Conservation (phyloP, 441 rosid species). For the Gossypium davidsonii region DNA sequence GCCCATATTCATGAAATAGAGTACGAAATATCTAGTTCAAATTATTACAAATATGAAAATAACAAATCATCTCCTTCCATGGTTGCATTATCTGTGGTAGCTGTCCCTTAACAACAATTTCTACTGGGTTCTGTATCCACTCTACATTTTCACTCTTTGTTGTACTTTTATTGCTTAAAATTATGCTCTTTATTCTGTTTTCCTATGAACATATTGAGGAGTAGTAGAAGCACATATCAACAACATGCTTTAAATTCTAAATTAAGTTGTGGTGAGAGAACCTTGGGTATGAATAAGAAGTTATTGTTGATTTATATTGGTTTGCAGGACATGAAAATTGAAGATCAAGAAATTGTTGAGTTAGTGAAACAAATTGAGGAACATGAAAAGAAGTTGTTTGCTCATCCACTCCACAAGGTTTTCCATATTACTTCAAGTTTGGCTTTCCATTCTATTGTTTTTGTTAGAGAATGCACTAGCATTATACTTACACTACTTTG, state of each 20-base stretch:
- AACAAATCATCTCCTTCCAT: background rate
- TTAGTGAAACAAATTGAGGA: slow-evolving; percentile 78
- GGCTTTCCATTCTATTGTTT: background rate
- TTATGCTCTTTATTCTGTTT: background rate
- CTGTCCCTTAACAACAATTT: background rate
- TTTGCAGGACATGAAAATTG: slow-evolving; percentile 89
- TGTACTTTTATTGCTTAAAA: background rate
- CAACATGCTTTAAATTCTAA: background rate
- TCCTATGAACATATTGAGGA: background rate
- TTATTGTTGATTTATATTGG: slow-evolving; percentile 9
- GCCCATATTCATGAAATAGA: background rate
- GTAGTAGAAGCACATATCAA: background rate
- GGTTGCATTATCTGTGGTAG: background rate
- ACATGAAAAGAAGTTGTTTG: slow-evolving; percentile 66
- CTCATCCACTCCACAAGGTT: slow-evolving; percentile 90
- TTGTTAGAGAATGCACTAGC: background rate
- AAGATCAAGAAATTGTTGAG: slow-evolving; percentile 81
- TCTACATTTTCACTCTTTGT: background rate
- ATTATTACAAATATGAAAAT: background rate
- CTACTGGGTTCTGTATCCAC: background rate
- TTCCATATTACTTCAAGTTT: slow-evolving; percentile 18
- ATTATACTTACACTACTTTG: slow-evolving; percentile 7
- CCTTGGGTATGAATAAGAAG: background rate
- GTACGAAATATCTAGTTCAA: background rate
- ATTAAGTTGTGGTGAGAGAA: background rate